Base-by-base conservation (phyloP, 2,329 filamentous ascomycete genomes). In the Monascus ruber region DNA sequence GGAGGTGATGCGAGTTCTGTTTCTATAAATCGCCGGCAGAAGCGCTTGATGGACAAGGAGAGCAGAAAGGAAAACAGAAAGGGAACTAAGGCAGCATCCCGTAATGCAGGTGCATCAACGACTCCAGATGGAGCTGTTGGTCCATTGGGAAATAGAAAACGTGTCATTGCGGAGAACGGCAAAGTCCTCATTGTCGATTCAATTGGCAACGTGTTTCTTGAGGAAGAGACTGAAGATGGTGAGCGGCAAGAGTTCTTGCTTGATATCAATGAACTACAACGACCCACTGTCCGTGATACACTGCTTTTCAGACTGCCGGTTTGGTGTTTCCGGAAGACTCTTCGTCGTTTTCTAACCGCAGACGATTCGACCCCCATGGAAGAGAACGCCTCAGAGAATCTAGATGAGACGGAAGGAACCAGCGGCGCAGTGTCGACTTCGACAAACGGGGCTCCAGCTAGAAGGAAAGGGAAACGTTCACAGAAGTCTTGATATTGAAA, bases 161-260 rank as follows among this genome's bases (percentile, higher is more conserved):
- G 85, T 29, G 85, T 96, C 10, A 77, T 88, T 25, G 89, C 88
- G 2, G 83, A 94, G 70, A 98, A 98, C 53, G 91, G 91, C 49
- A 98, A 96, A 70, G 73, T 94, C 1, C 70, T 98, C 31, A 81
- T 98, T 40, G 91, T 98, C 4, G 89, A 98, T 63, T 85, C 85
- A 1, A 70, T 82, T 6, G 91, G 91, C 26, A 87, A 95, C 52
- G 91, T 98, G 8, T 98, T 85, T 57, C 71, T 98, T n/a, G 88
- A 96, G 63, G 85, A 94, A 56, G 76, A 85, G 52, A 85, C 86
- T 37, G 87, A 88, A 49, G 85, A 95, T 24, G 91, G 91, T 38
- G 78, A 84, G 40, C 74, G 78, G 27, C 76, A 83, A 49, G 85
- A 95, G 58, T 94, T 81, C 57, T 68, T 95, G 47, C 78, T 98